Evolutionary conservation across 2,329 filamentous ascomycete species (phyloP).

Genomic region (Colletotrichum sp.): DNA sequence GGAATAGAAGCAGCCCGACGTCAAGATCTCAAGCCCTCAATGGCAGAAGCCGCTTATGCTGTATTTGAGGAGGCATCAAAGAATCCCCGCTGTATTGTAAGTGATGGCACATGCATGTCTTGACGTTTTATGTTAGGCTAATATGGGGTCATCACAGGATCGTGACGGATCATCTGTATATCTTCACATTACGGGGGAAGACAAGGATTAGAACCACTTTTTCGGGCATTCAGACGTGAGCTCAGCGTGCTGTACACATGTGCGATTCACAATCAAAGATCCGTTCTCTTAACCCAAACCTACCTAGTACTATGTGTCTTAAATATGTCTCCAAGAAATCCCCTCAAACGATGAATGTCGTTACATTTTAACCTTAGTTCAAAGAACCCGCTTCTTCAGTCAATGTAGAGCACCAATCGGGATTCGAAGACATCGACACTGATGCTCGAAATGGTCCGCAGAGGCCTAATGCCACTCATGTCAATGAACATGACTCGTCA

Average conservation of each 20-base stretch:
- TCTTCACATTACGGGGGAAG: neutral
- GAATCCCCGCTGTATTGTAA: neutral
- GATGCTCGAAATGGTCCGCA: neutral
- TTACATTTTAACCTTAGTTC: neutral
- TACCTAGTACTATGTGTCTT: neutral
- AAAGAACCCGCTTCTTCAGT: neutral
- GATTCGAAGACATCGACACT: neutral
- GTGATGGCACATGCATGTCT: neutral
- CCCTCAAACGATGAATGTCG: neutral
- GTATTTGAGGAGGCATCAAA: neutral
- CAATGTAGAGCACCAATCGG: accelerated
- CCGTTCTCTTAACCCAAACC: neutral
- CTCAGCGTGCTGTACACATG: neutral
- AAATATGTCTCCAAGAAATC: neutral
- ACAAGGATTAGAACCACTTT: neutral
- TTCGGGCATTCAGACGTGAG: neutral
- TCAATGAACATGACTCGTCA: neutral
- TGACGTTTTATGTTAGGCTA: neutral
- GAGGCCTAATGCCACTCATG: neutral
- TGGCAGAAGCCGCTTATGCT: neutral
- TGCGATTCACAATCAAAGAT: neutral
- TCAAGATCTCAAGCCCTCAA: neutral
- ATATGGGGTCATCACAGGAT: neutral
- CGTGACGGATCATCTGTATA: neutral
- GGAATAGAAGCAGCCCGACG: neutral